A percentile compares a stretch with the other conserved stretches of the same genome.
phyloP scores from a whole-genome alignment of 1,139 yeast genomes.

The Candida tropicalis region DNA sequence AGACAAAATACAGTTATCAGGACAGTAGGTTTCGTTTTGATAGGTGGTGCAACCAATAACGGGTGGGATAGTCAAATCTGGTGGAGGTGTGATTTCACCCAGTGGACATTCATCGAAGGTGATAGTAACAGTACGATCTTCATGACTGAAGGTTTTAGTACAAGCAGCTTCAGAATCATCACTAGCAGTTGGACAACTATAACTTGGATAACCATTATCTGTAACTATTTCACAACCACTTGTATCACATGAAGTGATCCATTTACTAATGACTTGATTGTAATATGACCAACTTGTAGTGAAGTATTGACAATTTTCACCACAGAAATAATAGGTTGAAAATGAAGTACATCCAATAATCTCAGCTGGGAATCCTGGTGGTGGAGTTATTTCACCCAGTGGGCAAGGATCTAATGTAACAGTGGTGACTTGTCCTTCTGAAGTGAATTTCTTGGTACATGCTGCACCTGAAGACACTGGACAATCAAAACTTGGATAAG shows the following conservation, averaged over 20 bases:
- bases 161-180: background rate
- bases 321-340: background rate
- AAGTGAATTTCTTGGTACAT: background rate
- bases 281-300: background rate
- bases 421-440: background rate
- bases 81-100: background rate
- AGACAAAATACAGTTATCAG: background rate
- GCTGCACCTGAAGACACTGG: background rate
- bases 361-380: background rate
- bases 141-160: background rate
- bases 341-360: background rate
- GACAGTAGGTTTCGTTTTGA: background rate
- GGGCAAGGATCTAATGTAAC: background rate
- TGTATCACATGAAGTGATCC: background rate
- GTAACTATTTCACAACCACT: constrained; percentile 3
- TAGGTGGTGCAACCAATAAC: background rate
- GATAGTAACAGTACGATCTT: background rate
- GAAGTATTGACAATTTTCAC: background rate
- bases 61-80: background rate
- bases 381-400: background rate
- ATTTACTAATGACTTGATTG: background rate
- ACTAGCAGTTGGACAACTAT: background rate
- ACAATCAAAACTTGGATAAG: background rate
- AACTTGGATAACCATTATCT: background rate
- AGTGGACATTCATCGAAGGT: background rate